Evolutionary conservation across 176 grass and related monocot species (phyloP).

Genomic region (Puccinellia tenuiflora): DNA sequence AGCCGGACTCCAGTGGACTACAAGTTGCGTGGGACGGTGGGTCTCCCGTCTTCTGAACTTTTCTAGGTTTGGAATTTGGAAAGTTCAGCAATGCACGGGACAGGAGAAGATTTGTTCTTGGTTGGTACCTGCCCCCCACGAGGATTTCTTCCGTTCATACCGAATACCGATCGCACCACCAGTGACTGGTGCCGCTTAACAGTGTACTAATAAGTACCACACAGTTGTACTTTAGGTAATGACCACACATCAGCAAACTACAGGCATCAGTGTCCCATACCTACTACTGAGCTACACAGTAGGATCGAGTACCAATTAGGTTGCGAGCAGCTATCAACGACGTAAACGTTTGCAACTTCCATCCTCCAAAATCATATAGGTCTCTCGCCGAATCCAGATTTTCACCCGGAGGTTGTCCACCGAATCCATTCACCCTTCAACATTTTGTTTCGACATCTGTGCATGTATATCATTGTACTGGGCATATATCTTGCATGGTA

Average conservation of each 20-base stretch:
- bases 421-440: not conserved
- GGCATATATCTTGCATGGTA: not conserved
- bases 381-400: not conserved
- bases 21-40: not conserved
- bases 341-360: not conserved
- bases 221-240: not conserved
- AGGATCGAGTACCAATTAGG: not conserved
- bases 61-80: not conserved
- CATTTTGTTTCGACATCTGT: not conserved
- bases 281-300: not conserved
- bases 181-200: not conserved
- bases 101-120: not conserved
- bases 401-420: not conserved
- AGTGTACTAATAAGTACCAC: not conserved
- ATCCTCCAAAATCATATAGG: not conserved
- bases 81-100: not conserved
- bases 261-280: not conserved
- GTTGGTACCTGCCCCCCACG: not conserved
- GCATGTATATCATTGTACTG: not conserved
- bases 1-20: not conserved
- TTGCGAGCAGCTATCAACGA: not conserved
- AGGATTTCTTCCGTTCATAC: not conserved
- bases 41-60: not conserved
- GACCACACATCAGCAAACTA: not conserved
- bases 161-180: not conserved